Evolutionary conservation across 441 rosid species (phyloP).

Genomic region (Iberis amara): DNA sequence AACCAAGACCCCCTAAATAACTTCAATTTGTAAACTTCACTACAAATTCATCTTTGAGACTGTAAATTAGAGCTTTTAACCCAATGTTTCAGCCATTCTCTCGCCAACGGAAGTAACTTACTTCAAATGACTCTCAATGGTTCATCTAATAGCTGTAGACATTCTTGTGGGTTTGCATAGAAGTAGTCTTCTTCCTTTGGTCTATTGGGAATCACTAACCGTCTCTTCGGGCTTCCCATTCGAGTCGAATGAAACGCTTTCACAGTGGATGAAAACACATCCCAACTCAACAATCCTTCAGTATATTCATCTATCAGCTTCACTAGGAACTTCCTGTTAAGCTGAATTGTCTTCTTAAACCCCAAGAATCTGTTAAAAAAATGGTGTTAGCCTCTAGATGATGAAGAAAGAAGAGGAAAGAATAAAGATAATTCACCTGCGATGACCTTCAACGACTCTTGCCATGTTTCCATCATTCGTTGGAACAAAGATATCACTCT

Average conservation of each 20-base stretch:
- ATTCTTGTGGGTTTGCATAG: slow-evolving; percentile 67
- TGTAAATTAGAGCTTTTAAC: slow-evolving; percentile 14
- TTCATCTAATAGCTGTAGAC: slow-evolving; percentile 66
- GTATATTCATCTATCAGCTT: slow-evolving; percentile 48
- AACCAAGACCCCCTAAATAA: background rate
- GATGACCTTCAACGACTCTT: slow-evolving; percentile 73
- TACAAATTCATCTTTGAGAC: slow-evolving; percentile 19
- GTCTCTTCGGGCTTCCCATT: slow-evolving; percentile 57
- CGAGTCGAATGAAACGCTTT: slow-evolving; percentile 49
- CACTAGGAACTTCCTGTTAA: slow-evolving; percentile 53
- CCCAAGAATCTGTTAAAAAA: slow-evolving; percentile 53
- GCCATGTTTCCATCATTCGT: slow-evolving; percentile 80
- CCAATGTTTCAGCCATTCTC: slow-evolving; percentile 1
- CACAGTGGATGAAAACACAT: slow-evolving; percentile 46
- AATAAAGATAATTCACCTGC: slow-evolving; percentile 42
- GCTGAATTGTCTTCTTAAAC: slow-evolving; percentile 57
- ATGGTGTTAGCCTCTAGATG: slow-evolving; percentile 10
- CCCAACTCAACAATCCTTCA: slow-evolving; percentile 51
- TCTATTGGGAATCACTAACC: slow-evolving; percentile 44
- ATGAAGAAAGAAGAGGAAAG: slow-evolving; percentile 7
- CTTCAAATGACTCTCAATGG: slow-evolving; percentile 45
- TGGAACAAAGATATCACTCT: slow-evolving; percentile 69
- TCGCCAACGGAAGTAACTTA: slow-evolving; percentile 18
- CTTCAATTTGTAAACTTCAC: slow-evolving; percentile 21
- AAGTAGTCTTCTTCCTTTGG: slow-evolving; percentile 77